Evolutionary conservation across 148 eudicot species (phyloP), one percentile per base, ranked within the genome.

Genomic region (Chenopodium quinoa): DNA sequence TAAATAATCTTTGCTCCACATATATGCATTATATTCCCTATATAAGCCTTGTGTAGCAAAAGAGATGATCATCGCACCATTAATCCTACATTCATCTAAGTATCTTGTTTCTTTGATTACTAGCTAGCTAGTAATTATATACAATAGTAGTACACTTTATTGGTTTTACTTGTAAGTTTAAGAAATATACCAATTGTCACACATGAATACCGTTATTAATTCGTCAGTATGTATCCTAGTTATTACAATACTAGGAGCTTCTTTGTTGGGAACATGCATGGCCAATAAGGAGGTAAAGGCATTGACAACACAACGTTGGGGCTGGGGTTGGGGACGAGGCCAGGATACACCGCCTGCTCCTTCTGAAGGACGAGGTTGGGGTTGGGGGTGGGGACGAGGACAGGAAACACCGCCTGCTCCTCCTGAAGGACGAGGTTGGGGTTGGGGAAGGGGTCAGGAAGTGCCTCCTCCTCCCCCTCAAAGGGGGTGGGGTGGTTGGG

Each of bases 191-290:
- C n/a, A 13, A 71, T 71, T 44, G 22, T 4, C 20, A 69, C 4
- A 12, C 20, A 73, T 73, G 76, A 58, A 58, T 19, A 73, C 10
- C 22, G 25, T 46, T 17, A 73, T 46, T 17, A 73, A 27, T 48
- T 47, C 60, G 47, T 48, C 60, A n/a, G 10, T 47, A 46, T 47
- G 34, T 75, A 16, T 72, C 13, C 12, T 71, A 65, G 56, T 17
- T n/a, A 20, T 80, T 16, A 25, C 75, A 58, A 16, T 78, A 47
- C 10, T 78, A 47, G 80, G 58, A 22, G 32, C 73, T 65, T 65
- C 60, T n/a, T 78, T 66, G 40, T 62, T 78, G 14, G 74, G 48
- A 29, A 50, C 81, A n/a, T 68, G 81, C 80, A 78, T 27, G 80
- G 80, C 80, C 32, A 34, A 69, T 32, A 54, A 50, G 66, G 75